phyloP scores from a whole-genome alignment of 257 asterid species.

The Solanum raphanifolium region DNA sequence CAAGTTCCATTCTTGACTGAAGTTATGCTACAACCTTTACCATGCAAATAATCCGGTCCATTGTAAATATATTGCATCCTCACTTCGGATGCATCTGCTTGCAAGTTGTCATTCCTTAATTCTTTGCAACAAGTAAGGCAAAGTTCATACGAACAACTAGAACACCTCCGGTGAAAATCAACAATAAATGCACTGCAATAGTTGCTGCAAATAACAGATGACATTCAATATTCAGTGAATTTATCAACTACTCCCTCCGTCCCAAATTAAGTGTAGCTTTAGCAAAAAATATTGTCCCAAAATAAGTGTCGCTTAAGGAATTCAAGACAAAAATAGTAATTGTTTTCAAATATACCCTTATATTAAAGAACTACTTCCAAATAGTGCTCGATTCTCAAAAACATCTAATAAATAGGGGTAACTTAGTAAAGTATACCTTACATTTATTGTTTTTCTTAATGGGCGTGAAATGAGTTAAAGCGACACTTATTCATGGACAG shows the following conservation, averaged over 20 bases:
- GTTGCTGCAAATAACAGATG: slow-evolving; percentile 42
- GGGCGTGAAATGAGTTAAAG: not conserved
- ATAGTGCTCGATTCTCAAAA: not conserved
- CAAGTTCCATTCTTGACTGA: not conserved
- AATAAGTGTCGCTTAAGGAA: not conserved
- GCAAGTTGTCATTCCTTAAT: slow-evolving; percentile 48
- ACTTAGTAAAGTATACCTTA: not conserved
- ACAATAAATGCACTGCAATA: slow-evolving; percentile 60
- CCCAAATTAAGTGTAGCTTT: not conserved
- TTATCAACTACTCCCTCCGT: not conserved
- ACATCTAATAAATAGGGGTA: not conserved
- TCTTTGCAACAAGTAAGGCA: slow-evolving; percentile 79
- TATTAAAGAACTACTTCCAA: not conserved
- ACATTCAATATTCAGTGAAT: not conserved
- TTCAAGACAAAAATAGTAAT: not conserved
- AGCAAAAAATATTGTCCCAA: not conserved
- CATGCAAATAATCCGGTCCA: slow-evolving; percentile 41
- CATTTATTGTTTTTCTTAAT: not conserved
- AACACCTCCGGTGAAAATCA: slow-evolving; percentile 75
- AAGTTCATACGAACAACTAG: slow-evolving; percentile 57
- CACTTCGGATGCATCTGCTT: slow-evolving; percentile 24
- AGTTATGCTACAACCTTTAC: not conserved
- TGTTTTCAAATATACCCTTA: not conserved
- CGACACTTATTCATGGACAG: not conserved
- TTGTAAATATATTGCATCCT: slow-evolving; percentile 9